Evolutionary conservation across 257 asterid genomes (phyloP).

Genomic region (Solanum chmielewskii): DNA sequence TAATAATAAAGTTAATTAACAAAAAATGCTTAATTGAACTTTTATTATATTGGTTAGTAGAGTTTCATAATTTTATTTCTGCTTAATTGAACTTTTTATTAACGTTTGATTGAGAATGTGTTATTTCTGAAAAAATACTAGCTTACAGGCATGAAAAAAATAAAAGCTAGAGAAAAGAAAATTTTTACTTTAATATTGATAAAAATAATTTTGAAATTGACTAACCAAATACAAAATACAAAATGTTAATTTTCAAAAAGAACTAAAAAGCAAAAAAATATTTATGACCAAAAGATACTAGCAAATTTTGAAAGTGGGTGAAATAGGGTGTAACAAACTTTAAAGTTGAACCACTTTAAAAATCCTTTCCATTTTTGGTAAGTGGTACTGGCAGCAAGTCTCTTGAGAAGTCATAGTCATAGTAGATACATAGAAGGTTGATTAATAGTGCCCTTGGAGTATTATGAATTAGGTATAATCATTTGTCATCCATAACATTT

Average conservation of each 20-base stretch:
- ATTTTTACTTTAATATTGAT: too few species aligned
- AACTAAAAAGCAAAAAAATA: neutral
- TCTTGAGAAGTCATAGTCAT: neutral
- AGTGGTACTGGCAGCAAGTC: neutral
- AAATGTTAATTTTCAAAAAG: neutral
- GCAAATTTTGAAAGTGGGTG: neutral
- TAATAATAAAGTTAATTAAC: too few species aligned
- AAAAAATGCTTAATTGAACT: too few species aligned
- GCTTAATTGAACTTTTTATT: too few species aligned
- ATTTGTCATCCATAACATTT: conserved; percentile 26
- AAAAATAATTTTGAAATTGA: neutral
- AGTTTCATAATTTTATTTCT: too few species aligned
- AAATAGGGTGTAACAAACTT: neutral
- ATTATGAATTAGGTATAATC: conserved; percentile 31
- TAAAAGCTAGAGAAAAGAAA: too few species aligned
- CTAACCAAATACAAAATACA: neutral
- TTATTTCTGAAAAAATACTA: too few species aligned
- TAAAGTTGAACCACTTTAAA: neutral
- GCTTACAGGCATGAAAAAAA: too few species aligned
- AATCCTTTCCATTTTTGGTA: neutral
- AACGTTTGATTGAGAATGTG: too few species aligned
- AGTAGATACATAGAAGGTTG: conserved; percentile 6
- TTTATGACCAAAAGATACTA: neutral
- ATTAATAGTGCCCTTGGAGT: conserved; percentile 9
- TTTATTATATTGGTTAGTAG: too few species aligned